Evolutionary conservation across 139 green algal species (phyloP).

Genomic region (Pleodorina starrii): DNA sequence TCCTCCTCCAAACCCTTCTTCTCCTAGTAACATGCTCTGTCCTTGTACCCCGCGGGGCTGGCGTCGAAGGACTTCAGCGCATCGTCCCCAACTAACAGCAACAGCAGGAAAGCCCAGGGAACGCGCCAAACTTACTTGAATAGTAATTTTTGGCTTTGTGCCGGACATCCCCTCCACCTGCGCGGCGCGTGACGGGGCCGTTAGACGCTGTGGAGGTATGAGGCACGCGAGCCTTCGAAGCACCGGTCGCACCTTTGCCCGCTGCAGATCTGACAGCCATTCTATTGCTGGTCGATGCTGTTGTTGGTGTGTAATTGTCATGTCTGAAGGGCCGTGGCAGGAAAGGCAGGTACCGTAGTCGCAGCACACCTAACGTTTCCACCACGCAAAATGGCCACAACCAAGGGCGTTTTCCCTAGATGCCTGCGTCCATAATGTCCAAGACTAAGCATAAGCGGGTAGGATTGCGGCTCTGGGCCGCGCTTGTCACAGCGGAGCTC

Average conservation of each 20-base stretch:
- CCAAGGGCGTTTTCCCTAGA: too few relatives aligned
- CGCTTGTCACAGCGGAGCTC: not conserved
- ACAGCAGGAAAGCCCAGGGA: too few relatives aligned
- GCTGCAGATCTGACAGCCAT: slow-evolving; percentile 67
- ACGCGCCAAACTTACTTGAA: slow-evolving; percentile 74
- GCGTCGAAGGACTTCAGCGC: too few relatives aligned
- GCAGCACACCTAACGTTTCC: too few relatives aligned
- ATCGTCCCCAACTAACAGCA: too few relatives aligned
- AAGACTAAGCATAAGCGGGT: too few relatives aligned
- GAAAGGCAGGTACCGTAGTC: not conserved
- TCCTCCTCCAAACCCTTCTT: too few relatives aligned
- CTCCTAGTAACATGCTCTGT: too few relatives aligned
- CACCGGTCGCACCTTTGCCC: slow-evolving; percentile 59
- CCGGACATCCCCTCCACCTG: slow-evolving; percentile 70
- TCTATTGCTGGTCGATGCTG: slow-evolving; percentile 55
- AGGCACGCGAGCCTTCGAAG: slow-evolving; percentile 3
- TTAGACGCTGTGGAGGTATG: not conserved
- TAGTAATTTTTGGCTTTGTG: slow-evolving; percentile 73
- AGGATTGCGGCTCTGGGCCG: too few relatives aligned
- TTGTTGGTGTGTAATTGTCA: not conserved
- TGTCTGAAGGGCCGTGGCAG: not conserved
- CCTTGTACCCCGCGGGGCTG: too few relatives aligned
- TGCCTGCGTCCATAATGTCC: too few relatives aligned
- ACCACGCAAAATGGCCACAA: too few relatives aligned
- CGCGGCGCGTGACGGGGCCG: not conserved